Percentiles rank a stretch among this genome's conserved stretches.
These are phyloP conservation scores for Pholiota conissans DNA, from an alignment of 768 basidiomycete genomes.

Conservation along the genomic window DNA sequence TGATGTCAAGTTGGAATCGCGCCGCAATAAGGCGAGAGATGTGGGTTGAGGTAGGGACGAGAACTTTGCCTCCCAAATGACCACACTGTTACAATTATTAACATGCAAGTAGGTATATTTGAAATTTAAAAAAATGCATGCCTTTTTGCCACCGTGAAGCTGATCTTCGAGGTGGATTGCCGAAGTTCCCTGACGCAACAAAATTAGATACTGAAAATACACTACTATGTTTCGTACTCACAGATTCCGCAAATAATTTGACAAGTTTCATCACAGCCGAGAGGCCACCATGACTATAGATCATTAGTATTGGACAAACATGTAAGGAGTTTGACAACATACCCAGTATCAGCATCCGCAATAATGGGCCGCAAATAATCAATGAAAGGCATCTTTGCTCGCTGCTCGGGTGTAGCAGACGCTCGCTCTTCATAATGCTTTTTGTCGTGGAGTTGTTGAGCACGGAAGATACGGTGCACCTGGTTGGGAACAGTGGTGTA, in stretches of 20 bases:
- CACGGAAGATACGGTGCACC: slow-evolving; percentile 87
- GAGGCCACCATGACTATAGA: slow-evolving; percentile 80
- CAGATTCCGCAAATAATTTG: slow-evolving; percentile 93
- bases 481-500: slow-evolving; percentile 97
- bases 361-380: slow-evolving; percentile 93
- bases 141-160: slow-evolving; percentile 92
- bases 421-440: slow-evolving; percentile 91
- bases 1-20: slow-evolving; percentile 88
- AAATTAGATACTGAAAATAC: background rate
- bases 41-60: slow-evolving; percentile 89
- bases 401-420: slow-evolving; percentile 58
- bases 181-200: slow-evolving; percentile 67
- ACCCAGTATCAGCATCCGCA: slow-evolving; percentile 96
- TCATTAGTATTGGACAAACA: slow-evolving; percentile 11
- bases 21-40: slow-evolving; percentile 81
- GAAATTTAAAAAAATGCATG: slow-evolving; percentile 18
- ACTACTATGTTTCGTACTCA: slow-evolving; percentile 29
- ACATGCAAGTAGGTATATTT: slow-evolving; percentile 7
- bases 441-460: slow-evolving; percentile 90
- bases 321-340: slow-evolving; percentile 20
- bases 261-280: slow-evolving; percentile 93
- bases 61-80: slow-evolving; percentile 88
- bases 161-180: slow-evolving; percentile 95
- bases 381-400: slow-evolving; percentile 72
- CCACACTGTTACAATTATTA: slow-evolving; percentile 56